A percentile compares a stretch with the other conserved stretches of the same genome.
Conservation (phyloP, 768 basidiomycete species). For the Kockovaella imperatae region DNA sequence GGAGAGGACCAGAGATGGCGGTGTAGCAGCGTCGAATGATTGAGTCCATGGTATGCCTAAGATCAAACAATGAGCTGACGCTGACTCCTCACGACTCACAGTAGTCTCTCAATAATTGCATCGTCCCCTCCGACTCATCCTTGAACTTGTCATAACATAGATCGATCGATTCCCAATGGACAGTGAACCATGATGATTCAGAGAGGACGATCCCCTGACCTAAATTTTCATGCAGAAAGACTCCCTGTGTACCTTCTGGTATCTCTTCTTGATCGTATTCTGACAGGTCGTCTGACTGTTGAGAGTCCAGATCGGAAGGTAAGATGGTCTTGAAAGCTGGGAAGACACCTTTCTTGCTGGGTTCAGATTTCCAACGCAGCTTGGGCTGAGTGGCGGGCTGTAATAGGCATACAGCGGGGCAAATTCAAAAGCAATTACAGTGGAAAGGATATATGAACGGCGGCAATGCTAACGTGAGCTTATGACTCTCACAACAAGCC, state of each 20-base stretch:
- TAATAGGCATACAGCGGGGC: too few species aligned
- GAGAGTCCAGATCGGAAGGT: slow-evolving; percentile 2
- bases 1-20: slow-evolving; percentile 25
- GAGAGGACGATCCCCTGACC: slow-evolving; percentile 22
- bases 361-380: slow-evolving; percentile 20
- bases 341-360: slow-evolving; percentile 15
- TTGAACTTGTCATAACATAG: slow-evolving; percentile 28
- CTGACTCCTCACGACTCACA: slow-evolving; percentile 12
- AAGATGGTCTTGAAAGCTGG: slow-evolving; percentile 12
- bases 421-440: neutral
- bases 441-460: neutral
- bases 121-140: slow-evolving; percentile 19
- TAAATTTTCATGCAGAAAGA: slow-evolving; percentile 10
- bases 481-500: neutral
- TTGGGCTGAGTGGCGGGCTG: slow-evolving; percentile 19
- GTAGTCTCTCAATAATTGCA: slow-evolving; percentile 11
- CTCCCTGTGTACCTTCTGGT: slow-evolving; percentile 11
- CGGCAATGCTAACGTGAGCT: neutral
- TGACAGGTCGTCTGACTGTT: slow-evolving; percentile 12
- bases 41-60: slow-evolving; percentile 25
- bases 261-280: slow-evolving; percentile 16
- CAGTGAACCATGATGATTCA: slow-evolving; percentile 9
- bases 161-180: slow-evolving; percentile 16
- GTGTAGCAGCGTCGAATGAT: slow-evolving; percentile 15
- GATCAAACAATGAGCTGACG: neutral